Percentiles rank a stretch among this genome's conserved stretches.
Conservation (phyloP, 495 filamentous ascomycete genomes). For the Daldinia decipiens region DNA sequence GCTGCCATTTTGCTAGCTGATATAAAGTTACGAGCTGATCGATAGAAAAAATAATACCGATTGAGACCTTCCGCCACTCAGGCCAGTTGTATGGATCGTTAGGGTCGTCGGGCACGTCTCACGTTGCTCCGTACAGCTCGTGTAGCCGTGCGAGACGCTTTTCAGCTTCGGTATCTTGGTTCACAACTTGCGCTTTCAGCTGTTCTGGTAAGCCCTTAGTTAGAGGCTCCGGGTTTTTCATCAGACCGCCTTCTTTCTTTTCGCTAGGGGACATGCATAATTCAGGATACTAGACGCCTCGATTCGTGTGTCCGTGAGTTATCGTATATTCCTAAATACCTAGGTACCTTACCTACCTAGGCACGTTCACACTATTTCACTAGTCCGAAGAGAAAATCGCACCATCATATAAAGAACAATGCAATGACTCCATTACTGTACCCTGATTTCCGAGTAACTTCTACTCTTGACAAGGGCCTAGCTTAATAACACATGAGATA, state of each 20-base stretch:
- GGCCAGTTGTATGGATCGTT: conserved; percentile 70
- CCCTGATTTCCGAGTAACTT: not conserved
- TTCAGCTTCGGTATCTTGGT: conserved; percentile 13
- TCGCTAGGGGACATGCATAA: conserved; percentile 10
- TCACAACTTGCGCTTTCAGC: not conserved
- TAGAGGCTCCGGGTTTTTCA: not conserved
- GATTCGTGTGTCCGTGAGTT: not conserved
- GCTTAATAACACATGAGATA: not conserved
- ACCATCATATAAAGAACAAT: not conserved
- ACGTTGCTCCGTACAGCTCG: conserved; percentile 53
- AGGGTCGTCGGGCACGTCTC: conserved; percentile 66
- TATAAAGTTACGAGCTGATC: conserved; percentile 47
- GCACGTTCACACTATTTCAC: not conserved
- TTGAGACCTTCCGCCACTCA: conserved; percentile 64
- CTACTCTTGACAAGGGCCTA: not conserved
- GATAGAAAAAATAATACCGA: conserved; percentile 62
- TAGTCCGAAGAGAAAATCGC: not conserved
- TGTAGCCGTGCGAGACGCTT: conserved; percentile 20
- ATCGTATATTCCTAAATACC: not conserved
- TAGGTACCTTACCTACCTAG: not conserved
- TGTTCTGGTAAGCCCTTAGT: not conserved
- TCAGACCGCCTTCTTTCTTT: conserved; percentile 16
- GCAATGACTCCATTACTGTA: not conserved
- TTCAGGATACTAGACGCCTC: not conserved
- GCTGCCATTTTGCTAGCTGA: conserved; percentile 53